Conservation (phyloP, 2,329 filamentous ascomycete genomes). For the Colletotrichum scovillei region DNA sequence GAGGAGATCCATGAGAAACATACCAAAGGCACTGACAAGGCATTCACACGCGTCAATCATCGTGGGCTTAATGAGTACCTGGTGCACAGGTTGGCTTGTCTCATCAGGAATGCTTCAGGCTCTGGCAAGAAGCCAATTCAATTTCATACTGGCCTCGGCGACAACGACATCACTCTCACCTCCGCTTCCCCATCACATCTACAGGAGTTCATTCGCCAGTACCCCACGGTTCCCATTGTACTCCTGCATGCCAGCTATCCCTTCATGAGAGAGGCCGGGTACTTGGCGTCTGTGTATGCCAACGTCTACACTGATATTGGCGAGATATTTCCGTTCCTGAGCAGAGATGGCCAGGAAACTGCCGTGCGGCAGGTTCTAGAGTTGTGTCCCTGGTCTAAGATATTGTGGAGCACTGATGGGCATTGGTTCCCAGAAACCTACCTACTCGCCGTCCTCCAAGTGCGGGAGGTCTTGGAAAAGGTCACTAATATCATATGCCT, state of each 20-base stretch:
- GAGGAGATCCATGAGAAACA: conserved; percentile 46
- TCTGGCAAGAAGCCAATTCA: conserved; percentile 77
- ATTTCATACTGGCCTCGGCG: conserved; percentile 85
- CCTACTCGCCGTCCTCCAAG: conserved; percentile 77
- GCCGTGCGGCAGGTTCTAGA: conserved; percentile 80
- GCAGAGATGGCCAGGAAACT: conserved; percentile 78
- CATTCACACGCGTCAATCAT: conserved; percentile 68
- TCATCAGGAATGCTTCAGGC: conserved; percentile 60
- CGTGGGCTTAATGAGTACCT: conserved; percentile 76
- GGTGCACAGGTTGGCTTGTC: conserved; percentile 71
- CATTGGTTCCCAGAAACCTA: conserved; percentile 85
- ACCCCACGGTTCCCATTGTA: conserved; percentile 78
- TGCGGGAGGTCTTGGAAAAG: conserved; percentile 75
- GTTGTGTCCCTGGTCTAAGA: conserved; percentile 78
- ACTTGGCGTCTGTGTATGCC: conserved; percentile 79
- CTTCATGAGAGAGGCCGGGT: conserved; percentile 81
- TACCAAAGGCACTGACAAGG: conserved; percentile 35
- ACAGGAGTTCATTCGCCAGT: conserved; percentile 77
- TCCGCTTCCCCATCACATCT: conserved; percentile 80
- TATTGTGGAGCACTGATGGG: conserved; percentile 84
- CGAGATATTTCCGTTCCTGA: conserved; percentile 83
- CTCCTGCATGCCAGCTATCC: conserved; percentile 86
- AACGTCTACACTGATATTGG: conserved; percentile 89
- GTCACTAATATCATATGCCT: conserved; percentile 49
- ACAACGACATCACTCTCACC: conserved; percentile 79